Conservation (phyloP, 495 filamentous ascomycete genomes). For the Margaritispora aquatica region DNA sequence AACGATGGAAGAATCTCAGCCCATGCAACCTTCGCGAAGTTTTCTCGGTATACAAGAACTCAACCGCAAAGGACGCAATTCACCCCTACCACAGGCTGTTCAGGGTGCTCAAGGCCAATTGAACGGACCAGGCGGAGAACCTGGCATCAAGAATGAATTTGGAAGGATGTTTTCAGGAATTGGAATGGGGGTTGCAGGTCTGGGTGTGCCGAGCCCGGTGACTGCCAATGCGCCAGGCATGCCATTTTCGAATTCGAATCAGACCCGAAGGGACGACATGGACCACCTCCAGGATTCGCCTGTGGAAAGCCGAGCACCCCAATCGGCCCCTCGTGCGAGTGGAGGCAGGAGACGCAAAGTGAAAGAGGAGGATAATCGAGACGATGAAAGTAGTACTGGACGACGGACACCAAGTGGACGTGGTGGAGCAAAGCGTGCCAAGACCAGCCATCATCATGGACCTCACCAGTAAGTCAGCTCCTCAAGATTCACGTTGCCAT, state of each 20-base stretch:
- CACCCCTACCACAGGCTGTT: slow-evolving; percentile 84
- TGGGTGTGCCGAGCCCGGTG: slow-evolving; percentile 28
- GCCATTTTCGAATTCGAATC: slow-evolving; percentile 33
- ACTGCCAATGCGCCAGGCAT: slow-evolving; percentile 29
- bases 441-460: slow-evolving; percentile 60
- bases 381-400: slow-evolving; percentile 54
- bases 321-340: slow-evolving; percentile 37
- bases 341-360: slow-evolving; percentile 52
- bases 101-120: slow-evolving; percentile 82
- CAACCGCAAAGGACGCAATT: slow-evolving; percentile 59
- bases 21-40: slow-evolving; percentile 32
- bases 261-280: slow-evolving; percentile 39
- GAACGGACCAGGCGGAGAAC: slow-evolving; percentile 67
- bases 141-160: slow-evolving; percentile 85
- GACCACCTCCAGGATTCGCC: slow-evolving; percentile 33
- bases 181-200: slow-evolving; percentile 72
- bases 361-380: slow-evolving; percentile 54
- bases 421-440: slow-evolving; percentile 39
- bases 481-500: not conserved
- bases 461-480: slow-evolving; percentile 49
- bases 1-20: slow-evolving; percentile 52
- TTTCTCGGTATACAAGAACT: slow-evolving; percentile 56
- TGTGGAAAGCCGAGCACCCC: slow-evolving; percentile 33
- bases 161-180: slow-evolving; percentile 88
- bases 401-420: slow-evolving; percentile 45